Evolutionary conservation across 495 filamentous ascomycete species (phyloP).

Genomic region (Trichoderma virens): DNA sequence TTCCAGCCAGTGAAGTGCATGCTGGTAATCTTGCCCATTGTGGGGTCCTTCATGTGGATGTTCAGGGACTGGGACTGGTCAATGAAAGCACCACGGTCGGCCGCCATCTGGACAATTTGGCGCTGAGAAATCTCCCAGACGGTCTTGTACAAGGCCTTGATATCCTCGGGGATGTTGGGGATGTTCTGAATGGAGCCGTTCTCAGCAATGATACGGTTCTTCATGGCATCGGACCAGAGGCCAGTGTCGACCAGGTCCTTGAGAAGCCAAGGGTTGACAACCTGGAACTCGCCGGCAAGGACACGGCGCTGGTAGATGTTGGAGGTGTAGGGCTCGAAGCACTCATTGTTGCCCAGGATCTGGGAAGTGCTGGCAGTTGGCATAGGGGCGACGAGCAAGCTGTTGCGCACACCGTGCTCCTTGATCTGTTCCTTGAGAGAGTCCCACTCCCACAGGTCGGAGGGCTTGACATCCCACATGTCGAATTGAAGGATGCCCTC

Average conservation of each 20-base stretch:
- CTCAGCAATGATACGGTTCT: slow-evolving; percentile 98
- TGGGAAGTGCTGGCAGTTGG: slow-evolving; percentile 93
- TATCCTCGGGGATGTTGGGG: slow-evolving; percentile 87
- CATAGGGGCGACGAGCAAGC: slow-evolving; percentile 92
- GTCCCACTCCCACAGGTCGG: slow-evolving; percentile 94
- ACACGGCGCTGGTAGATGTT: slow-evolving; percentile 99
- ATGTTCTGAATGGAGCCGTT: slow-evolving; percentile 95
- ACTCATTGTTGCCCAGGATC: slow-evolving; percentile 97
- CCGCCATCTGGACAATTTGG: slow-evolving; percentile 92
- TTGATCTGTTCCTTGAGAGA: slow-evolving; percentile 83
- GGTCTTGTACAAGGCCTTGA: slow-evolving; percentile 98
- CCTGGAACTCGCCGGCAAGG: slow-evolving; percentile 96
- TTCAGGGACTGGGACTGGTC: slow-evolving; percentile 98
- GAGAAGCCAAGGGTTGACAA: slow-evolving; percentile 97
- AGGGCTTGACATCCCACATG: slow-evolving; percentile 94
- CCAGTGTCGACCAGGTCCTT: slow-evolving; percentile 98
- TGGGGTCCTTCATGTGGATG: slow-evolving; percentile 98
- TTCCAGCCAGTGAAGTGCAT: slow-evolving; percentile 99
- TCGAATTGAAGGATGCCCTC: slow-evolving; percentile 96
- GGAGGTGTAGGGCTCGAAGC: slow-evolving; percentile 98
- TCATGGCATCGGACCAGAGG: slow-evolving; percentile 99
- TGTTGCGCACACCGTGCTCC: slow-evolving; percentile 88
- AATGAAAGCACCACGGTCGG: slow-evolving; percentile 95
- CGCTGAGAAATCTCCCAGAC: slow-evolving; percentile 99
- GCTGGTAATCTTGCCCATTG: slow-evolving; percentile 98